Evolutionary conservation across 2,329 filamentous ascomycete genomes (phyloP), one percentile per base, ranked within the genome.

Genomic region (Clonostachys byssicola): DNA sequence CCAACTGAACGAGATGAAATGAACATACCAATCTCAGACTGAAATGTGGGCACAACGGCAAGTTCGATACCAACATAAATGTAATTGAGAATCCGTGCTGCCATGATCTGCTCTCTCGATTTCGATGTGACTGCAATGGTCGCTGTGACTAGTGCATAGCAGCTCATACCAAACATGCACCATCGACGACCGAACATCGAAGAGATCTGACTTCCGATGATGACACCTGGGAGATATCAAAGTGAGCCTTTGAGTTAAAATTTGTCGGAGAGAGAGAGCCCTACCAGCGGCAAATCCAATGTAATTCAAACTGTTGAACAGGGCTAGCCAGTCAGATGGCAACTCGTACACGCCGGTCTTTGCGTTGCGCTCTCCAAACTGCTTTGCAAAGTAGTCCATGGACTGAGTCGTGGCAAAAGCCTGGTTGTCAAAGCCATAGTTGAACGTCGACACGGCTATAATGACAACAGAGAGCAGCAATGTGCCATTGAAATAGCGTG

Each of bases 11-110:
- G 23, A 10, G 23, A 10, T 30, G 7, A 30, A 30, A 30, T 30
- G 9, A 30, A 30, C 23, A 10, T 30, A 30, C 23, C 23, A 38
- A 16, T 42, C 14, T 23, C 79, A 7, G 77, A 75, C 46, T 83
- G 74, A 54, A 83, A 83, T 51, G 73, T 77, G 42, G 75, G 77
- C 0, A 75, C 73, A 49, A 83, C 81, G 20, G 79, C 78, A 40
- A 80, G 75, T 17, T 79, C 79, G 33, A 82, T 71, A 18, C 82
- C 62, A 50, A 78, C 68, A 48, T 78, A 75, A 17, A 78, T 68
- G 33, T 80, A 64, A 51, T 81, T 74, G 55, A 79, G 82, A 77
- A 81, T 81, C 33, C 62, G 71, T 6, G 75, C 72, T 14, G 78
- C 78, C 30, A 75, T 57, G 5, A 75, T 62, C 71, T 34, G 17